phyloP scores from a whole-genome alignment of 305 asterid genomes.

The Stenogyne calaminthoides region DNA sequence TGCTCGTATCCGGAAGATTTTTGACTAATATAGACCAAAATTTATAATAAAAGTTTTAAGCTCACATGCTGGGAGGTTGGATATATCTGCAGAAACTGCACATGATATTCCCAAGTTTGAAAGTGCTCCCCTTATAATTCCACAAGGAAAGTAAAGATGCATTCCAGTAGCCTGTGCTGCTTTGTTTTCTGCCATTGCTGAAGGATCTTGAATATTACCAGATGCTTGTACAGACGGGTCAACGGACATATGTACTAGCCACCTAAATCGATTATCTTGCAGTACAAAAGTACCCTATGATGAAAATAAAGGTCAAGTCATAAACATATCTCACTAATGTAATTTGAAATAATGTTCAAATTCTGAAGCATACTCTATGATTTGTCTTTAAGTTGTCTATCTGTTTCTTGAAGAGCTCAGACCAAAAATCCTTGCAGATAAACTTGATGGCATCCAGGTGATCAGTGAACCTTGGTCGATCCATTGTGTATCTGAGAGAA shows the following conservation, averaged over 20 bases:
- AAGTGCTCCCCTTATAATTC: conserved; percentile 96
- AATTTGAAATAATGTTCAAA: conserved; percentile 5
- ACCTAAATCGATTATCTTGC: conserved; percentile 91
- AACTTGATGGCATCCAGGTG: conserved; percentile 97
- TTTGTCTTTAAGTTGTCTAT: conserved; percentile 97
- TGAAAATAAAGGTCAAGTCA: conserved; percentile 23
- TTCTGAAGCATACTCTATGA: conserved; percentile 71
- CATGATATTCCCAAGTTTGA: conserved; percentile 97
- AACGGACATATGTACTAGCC: conserved; percentile 87
- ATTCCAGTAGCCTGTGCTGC: conserved; percentile 85
- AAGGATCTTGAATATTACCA: conserved; percentile 90
- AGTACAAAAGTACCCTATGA: conserved; percentile 92
- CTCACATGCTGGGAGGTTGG: conserved; percentile 96
- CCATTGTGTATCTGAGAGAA: conserved; percentile 82
- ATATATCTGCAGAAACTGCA: conserved; percentile 98
- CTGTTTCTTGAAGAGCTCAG: conserved; percentile 99
- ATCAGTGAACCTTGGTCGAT: conserved; percentile 90
- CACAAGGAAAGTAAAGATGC: conserved; percentile 99
- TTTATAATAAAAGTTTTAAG: conserved; percentile 17
- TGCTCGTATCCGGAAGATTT: background rate
- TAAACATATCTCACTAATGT: conserved; percentile 19
- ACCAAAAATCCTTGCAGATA: conserved; percentile 99
- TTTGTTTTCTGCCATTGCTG: conserved; percentile 88
- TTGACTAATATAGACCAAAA: background rate
- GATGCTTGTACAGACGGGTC: conserved; percentile 75